Conservation (phyloP, 805 yeast species). For the Candida tammaniensis region DNA sequence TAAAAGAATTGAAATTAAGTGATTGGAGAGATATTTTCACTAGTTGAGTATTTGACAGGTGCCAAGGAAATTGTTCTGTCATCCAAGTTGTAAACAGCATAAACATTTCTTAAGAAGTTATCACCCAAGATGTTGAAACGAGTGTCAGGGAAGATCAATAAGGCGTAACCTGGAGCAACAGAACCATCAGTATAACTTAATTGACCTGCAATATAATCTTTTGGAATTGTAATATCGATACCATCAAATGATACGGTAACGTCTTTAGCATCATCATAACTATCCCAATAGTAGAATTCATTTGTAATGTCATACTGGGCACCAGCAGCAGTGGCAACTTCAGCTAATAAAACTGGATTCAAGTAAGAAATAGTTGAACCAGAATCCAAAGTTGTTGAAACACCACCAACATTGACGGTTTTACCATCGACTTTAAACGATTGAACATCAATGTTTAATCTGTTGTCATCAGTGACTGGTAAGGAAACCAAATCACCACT, state of each 20-base stretch:
- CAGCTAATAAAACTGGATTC: constrained; percentile 5
- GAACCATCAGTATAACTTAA: neutral
- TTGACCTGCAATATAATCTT: constrained; percentile 9
- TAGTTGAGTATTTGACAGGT: constrained; percentile 19
- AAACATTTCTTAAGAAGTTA: constrained; percentile 57
- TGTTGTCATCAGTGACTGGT: constrained; percentile 2
- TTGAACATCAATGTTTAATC: constrained; percentile 5
- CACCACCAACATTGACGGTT: constrained; percentile 1
- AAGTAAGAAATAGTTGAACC: constrained; percentile 14
- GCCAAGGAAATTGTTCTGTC: constrained; percentile 52
- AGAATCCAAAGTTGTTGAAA: constrained; percentile 11
- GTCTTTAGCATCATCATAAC: neutral
- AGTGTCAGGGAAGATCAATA: neutral
- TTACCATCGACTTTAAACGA: constrained; percentile 1
- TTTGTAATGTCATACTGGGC: neutral
- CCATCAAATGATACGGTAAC: constrained; percentile 7
- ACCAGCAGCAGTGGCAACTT: constrained; percentile 7
- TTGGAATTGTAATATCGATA: constrained; percentile 4
- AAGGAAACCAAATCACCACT: constrained; percentile 12
- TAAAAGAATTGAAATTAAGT: no score
- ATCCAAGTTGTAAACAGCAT: constrained; percentile 63
- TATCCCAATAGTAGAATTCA: constrained; percentile 1
- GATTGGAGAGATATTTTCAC: constrained; percentile 11
- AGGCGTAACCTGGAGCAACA: neutral
- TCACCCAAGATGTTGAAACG: constrained; percentile 48